phyloP scores from a whole-genome alignment of 257 asterid species.

The Buddleja alternifolia region DNA sequence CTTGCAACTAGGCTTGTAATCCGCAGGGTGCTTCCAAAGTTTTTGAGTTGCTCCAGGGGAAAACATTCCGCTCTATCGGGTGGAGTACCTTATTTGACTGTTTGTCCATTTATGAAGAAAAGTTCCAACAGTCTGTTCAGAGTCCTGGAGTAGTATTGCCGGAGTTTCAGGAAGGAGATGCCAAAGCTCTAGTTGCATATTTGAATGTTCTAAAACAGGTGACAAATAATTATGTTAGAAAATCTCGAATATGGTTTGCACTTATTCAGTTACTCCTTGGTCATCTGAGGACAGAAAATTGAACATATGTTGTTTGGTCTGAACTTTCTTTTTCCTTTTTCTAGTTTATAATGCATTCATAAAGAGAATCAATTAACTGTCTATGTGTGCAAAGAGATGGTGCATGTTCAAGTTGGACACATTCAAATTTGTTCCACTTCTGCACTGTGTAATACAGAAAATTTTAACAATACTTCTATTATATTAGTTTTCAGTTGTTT shows the following conservation, averaged over 20 bases:
- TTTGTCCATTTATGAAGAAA: constrained; percentile 83
- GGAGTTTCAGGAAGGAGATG: constrained; percentile 95
- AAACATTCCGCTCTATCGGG: constrained; percentile 80
- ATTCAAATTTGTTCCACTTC: constrained; percentile 11
- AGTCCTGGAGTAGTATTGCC: constrained; percentile 79
- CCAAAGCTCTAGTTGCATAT: constrained; percentile 93
- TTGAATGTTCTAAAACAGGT: constrained; percentile 89
- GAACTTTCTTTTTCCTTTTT: not conserved
- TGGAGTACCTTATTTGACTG: constrained; percentile 93
- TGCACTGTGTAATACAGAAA: constrained; percentile 3
- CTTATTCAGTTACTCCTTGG: not conserved
- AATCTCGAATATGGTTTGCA: not conserved
- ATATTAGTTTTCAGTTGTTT: constrained; percentile 1
- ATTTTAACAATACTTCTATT: not conserved
- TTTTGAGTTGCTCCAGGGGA: constrained; percentile 92
- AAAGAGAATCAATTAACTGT: not conserved
- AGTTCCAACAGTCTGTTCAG: constrained; percentile 82
- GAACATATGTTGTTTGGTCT: not conserved
- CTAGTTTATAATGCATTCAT: not conserved
- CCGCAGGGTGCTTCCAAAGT: constrained; percentile 89
- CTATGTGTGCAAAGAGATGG: not conserved
- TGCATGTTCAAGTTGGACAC: constrained; percentile 14
- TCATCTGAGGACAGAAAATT: not conserved
- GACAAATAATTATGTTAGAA: not conserved
- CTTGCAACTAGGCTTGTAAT: constrained; percentile 72